Evolutionary conservation across 2,329 filamentous ascomycete genomes (phyloP), one percentile per base, ranked within the genome.

Genomic region (Verticillium tricorpus): DNA sequence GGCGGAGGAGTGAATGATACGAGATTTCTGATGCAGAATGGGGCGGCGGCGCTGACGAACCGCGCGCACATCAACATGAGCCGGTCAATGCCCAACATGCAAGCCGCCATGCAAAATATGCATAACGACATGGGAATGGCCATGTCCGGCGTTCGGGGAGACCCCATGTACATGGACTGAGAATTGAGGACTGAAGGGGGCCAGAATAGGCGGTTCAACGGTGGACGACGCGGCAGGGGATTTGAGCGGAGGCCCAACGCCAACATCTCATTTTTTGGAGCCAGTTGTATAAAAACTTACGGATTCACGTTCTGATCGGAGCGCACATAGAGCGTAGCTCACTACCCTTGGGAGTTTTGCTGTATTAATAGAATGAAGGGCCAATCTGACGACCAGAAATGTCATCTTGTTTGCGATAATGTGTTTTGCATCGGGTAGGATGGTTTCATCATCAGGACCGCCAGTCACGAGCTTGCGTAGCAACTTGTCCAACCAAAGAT

Each of bases 101-200:
- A 76, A 61, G 72, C 77, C 64, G 69, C 74, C 1, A 75, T 81
- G 71, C 77, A 76, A 61, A 71, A 70, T 11, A 69, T 77, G 69
- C 78, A 79, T 62, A 72, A 72, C 15, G 80, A 82, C 54, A 77
- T 82, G 70, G 70, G 73, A 63, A 74, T 82, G 69, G 72, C 75
- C 12, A 80, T 82, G 71, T 50, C 80, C 62, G 76, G 77, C 35
- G 75, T 81, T 39, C 75, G 77, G 56, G 73, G 75, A 50, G 81
- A 84, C 61, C 73, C 77, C 45, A 82, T 85, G 79, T 85, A 81
- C 68, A 79, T 83, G 77, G 80, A 82, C 65, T 82, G 72, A 70
- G 58, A 64, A 25, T 28, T 28, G 28, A 28, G 28, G 28, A 28
- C 28, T 28, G 28, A 28, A 28, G 28, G 28, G 14, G 58, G 9